Base-by-base conservation (phyloP, 441 rosid species). In the Iberis amara region DNA sequence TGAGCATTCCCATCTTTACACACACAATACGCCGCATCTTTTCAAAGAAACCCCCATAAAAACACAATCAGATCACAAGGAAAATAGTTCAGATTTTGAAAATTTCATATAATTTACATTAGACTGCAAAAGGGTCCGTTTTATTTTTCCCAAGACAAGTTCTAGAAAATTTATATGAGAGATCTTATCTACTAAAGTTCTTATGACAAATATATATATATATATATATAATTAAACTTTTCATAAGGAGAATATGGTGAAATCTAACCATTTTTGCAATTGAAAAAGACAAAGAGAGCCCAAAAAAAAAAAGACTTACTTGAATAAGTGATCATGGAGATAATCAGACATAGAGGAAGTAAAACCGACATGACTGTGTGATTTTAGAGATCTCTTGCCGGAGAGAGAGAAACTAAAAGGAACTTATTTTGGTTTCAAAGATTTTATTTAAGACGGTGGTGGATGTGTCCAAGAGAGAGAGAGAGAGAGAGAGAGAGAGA, bases 1-100 rank as follows among this genome's bases (percentile, higher is more conserved):
- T 44, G 7, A 4, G 84, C 90, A 54, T 66, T 44, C 36, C 90
- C 96, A 58, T 84, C 94, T 65, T 77, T 92, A 52, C 99, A 92
- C 28, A 88, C 7, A 47, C 99, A 92, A 56, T 84, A 83, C 11
- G 60, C 66, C 39, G 79, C 95, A 65, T 72, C 98, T 88, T 33
- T 31, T n/a, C 3, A 12, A n/a, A 1, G 44, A 13, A 24, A 45
- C n/a, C 8, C 46, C 13, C 11, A 38, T 8, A 32, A 21, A 23
- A 23, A 18, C 21, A 18, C 21, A 18, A 18, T 18, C 21, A 18
- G 21, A 18, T 18, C 21, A 18, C 2, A 18, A 18, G 21, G 21
- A 18, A 18, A 18, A 18, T 1, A 18, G 3, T 18, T 1, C 40
- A 40, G 8, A 31, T 42, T 8, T 30, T 28, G 7, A 41, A 0